Conservation (phyloP, 2,329 filamentous ascomycete species). For the Verticillium alfalfae region DNA sequence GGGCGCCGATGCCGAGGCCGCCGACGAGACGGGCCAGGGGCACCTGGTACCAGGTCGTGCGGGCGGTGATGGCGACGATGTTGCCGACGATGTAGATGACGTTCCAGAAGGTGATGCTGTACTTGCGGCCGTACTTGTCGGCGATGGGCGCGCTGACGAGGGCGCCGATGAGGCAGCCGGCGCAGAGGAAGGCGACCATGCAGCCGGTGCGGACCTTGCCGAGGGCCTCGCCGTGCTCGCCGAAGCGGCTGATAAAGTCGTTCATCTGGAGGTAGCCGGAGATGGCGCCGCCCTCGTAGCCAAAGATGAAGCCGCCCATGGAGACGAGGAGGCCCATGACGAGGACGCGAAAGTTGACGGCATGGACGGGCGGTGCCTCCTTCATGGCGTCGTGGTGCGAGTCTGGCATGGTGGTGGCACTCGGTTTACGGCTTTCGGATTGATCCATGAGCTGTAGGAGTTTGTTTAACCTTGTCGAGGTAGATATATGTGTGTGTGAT, state of each 20-base stretch:
- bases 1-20: constrained; percentile 58
- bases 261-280: constrained; percentile 57
- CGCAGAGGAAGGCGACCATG: constrained; percentile 56
- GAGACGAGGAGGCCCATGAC: constrained; percentile 46
- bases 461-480: not conserved
- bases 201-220: constrained; percentile 51
- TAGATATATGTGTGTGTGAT: too few relatives aligned
- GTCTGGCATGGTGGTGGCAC: not conserved
- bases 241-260: constrained; percentile 51
- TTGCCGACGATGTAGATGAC: constrained; percentile 61
- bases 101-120: constrained; percentile 57
- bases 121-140: constrained; percentile 55
- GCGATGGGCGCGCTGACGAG: constrained; percentile 54
- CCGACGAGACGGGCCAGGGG: constrained; percentile 60
- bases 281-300: constrained; percentile 53
- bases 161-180: constrained; percentile 55
- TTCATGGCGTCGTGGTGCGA: not conserved
- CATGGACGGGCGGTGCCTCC: not conserved
- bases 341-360: constrained; percentile 34
- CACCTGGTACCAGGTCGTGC: constrained; percentile 55
- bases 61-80: constrained; percentile 56
- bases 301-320: constrained; percentile 53
- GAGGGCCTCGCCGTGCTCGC: constrained; percentile 51
- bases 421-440: not conserved
- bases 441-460: not conserved